Base-by-base conservation (phyloP, 768 basidiomycete genomes). In the Termitomyces sp. region DNA sequence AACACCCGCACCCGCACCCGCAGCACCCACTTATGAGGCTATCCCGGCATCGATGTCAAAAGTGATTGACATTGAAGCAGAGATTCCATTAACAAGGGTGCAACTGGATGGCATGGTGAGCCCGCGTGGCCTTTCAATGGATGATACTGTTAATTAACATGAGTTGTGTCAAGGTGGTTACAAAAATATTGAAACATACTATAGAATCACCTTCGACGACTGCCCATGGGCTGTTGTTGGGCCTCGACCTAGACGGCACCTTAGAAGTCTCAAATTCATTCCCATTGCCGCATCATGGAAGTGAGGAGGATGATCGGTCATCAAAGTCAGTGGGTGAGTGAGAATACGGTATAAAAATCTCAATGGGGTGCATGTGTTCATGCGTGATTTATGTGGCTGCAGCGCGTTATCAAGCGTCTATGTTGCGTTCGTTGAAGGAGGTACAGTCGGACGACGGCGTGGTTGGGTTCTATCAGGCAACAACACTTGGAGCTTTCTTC, bases 391-490 rank as follows among this genome's bases (percentile, higher is more conserved):
- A 23, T 38, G 42, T 62, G 54, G 47, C 66, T 61, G 49, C 65
- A 91, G 87, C 79, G 54, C 87, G 90, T 45, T 94, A 93, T 68
- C 91, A 94, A 71, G 76, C 81, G 37, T 80, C 85, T 56, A 91
- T 94, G 91, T 76, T 94, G 46, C 84, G 89, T 55, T 87, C 89
- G 23, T 77, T 98, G 66, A 90, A 91, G 67, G 93, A 95, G 69
- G 94, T 95, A 54, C 88, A 91, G 65, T 84, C 86, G 38, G 93
- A 95, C 65, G 93, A 96, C 71, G 92, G 86, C 61, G 83, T 94
- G 35, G 88, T 97, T 54, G 95, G 95, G 40, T 93, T 96, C 71
- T 98, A 98, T 75, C 92, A 96, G 67, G 89, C 90, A 44, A 92
- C 87, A 28, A 84, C 85, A 9, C 78, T 92, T 40, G 91, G 91